Evolutionary conservation across 1,284 basidiomycete genomes (phyloP).

Genomic region (Peniophora sp.): DNA sequence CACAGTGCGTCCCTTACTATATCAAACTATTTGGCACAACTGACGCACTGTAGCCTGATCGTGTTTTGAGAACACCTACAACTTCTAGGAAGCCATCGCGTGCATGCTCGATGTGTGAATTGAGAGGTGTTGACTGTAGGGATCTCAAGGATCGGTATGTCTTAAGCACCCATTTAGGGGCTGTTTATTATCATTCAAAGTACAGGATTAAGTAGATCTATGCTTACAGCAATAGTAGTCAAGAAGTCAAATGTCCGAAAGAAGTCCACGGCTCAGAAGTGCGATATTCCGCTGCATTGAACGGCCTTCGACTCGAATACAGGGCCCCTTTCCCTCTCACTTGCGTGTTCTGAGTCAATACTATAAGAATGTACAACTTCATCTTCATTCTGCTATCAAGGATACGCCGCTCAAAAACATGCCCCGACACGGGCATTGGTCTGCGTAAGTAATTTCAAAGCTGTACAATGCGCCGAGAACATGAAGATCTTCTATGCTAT

Average conservation of each 20-base stretch:
- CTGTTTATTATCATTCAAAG: no score
- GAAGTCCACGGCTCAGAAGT: conserved; percentile 48
- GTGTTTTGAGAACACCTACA: conserved; percentile 63
- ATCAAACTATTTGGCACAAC: conserved; percentile 4
- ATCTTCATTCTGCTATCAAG: conserved; percentile 77
- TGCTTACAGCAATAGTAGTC: no score
- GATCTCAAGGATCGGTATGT: no score
- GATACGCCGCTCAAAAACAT: conserved; percentile 63
- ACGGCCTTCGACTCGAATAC: conserved; percentile 66
- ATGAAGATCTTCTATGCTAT: conserved; percentile 67
- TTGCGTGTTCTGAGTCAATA: conserved; percentile 63
- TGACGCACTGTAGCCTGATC: conserved; percentile 33
- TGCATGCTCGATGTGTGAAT: not conserved
- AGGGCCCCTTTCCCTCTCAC: conserved; percentile 75
- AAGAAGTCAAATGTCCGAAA: no score
- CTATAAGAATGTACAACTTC: conserved; percentile 55
- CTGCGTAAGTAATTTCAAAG: conserved; percentile 19
- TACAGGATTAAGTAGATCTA: no score
- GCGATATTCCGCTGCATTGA: conserved; percentile 54
- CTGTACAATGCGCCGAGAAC: conserved; percentile 29
- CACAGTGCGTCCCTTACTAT: conserved; percentile 31
- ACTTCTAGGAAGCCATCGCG: conserved; percentile 44
- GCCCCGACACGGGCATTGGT: conserved; percentile 63
- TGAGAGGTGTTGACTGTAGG: conserved; percentile 25
- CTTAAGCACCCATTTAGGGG: no score